Evolutionary conservation across 768 basidiomycete species (phyloP).

Genomic region (Tulasnella sp.): DNA sequence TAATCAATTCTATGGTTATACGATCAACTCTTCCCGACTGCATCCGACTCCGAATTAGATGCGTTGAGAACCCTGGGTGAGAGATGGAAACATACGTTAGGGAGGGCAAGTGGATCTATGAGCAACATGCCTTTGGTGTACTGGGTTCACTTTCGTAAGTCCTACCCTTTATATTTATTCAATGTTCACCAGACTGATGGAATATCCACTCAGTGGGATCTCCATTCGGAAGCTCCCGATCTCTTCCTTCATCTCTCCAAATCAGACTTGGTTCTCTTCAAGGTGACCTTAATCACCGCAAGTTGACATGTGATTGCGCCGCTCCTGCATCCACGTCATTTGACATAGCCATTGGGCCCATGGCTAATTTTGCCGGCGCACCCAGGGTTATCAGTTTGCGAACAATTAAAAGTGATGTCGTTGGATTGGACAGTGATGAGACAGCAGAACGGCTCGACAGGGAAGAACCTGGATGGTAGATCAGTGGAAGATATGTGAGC

Average conservation of each 20-base stretch:
- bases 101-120: conserved; percentile 88
- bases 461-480: conserved; percentile 88
- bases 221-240: conserved; percentile 74
- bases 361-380: conserved; percentile 79
- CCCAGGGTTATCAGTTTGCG: conserved; percentile 76
- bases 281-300: conserved; percentile 88
- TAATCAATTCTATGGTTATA: conserved; percentile 77
- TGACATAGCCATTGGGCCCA: conserved; percentile 79
- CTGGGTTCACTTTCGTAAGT: too few species aligned
- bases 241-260: conserved; percentile 83
- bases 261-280: conserved; percentile 86
- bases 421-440: conserved; percentile 64
- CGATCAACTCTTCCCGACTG: conserved; percentile 82
- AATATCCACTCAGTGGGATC: conserved; percentile 46
- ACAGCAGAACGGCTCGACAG: conserved; percentile 70
- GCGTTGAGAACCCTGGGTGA: conserved; percentile 64
- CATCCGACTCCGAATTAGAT: conserved; percentile 64
- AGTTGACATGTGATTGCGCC: conserved; percentile 76
- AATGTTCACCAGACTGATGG: too few species aligned
- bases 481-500: conserved; percentile 91
- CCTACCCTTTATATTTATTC: too few species aligned
- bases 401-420: conserved; percentile 92
- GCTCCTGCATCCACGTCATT: conserved; percentile 81
- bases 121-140: conserved; percentile 88
- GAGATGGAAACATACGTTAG: conserved; percentile 91